A percentile compares a stretch with the other conserved stretches of the same genome.
phyloP scores from a whole-genome alignment of 2,329 filamentous ascomycete genomes.

The Beauveria bassiana region DNA sequence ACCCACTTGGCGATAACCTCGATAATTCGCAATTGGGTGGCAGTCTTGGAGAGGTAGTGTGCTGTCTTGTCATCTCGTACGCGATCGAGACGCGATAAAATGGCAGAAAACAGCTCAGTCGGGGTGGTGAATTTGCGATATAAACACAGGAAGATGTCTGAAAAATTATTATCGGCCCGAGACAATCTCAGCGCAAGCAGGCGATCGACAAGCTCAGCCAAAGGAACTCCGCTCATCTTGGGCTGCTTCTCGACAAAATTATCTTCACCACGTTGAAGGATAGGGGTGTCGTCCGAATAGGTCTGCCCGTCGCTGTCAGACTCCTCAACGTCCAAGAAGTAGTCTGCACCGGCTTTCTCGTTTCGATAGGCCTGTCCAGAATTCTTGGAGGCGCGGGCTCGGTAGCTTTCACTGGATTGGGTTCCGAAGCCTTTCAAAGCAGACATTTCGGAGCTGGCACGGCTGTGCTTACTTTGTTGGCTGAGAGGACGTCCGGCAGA shows the following conservation, averaged over 20 bases:
- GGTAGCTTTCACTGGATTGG: slow-evolving; percentile 33
- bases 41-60: slow-evolving; percentile 67
- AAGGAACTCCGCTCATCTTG: slow-evolving; percentile 45
- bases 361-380: slow-evolving; percentile 39
- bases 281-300: slow-evolving; percentile 60
- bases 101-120: slow-evolving; percentile 65
- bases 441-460: slow-evolving; percentile 64
- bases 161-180: slow-evolving; percentile 82
- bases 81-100: slow-evolving; percentile 68
- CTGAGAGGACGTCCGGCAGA: slow-evolving; percentile 45
- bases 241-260: slow-evolving; percentile 42
- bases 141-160: slow-evolving; percentile 79
- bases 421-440: slow-evolving; percentile 46
- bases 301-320: slow-evolving; percentile 59
- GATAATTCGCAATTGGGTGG: slow-evolving; percentile 75
- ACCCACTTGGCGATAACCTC: slow-evolving; percentile 86
- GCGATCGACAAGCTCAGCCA: slow-evolving; percentile 77
- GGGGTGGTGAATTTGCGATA: slow-evolving; percentile 92
- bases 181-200: slow-evolving; percentile 75
- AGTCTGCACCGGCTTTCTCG: slow-evolving; percentile 39
- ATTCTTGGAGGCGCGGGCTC: slow-evolving; percentile 25
- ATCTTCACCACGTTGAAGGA: slow-evolving; percentile 60
- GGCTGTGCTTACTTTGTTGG: slow-evolving; percentile 58
- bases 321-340: slow-evolving; percentile 62
- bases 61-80: slow-evolving; percentile 58